Base-by-base conservation (phyloP, 1,284 basidiomycete genomes). In the Leccinum subatratum region DNA sequence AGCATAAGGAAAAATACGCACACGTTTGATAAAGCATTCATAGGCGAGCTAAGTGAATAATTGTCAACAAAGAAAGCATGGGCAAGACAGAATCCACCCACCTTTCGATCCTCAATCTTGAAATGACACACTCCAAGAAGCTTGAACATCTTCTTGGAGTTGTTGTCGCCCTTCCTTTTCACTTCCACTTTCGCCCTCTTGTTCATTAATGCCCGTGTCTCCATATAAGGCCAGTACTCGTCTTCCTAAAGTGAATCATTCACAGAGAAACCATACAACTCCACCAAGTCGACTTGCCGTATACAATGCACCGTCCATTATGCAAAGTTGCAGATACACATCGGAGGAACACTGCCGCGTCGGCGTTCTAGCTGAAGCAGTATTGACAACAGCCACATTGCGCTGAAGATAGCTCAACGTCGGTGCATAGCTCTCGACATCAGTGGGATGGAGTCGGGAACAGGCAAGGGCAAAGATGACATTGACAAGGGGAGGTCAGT, bases 121-220 rank as follows among this genome's bases (percentile, higher is more conserved):
- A 83, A 81, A 73, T 86, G 86, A 73, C 91, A 93, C 3, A 89
- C 85, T 0, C 85, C 92, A 25, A 95, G 79, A n/a, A 94, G 77
- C 76, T 95, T 92, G 69, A 84, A 86, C 34, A 92, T 89, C 86
- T 28, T 87, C 84, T 66, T 85, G 81, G 4, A 92, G 79, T 66
- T 85, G 82, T 62, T 68, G 79, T 86, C 88, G 91, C 0, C 78
- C 81, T 34, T 86, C 84, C 11, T 78, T 78, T 61, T 81, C 80
- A 66, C 80, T 77, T 28, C 73, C 78, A 7, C 66, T 71, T 11
- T 68, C 67, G n/a, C 37, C 48, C 1, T 59, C 63, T 71, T 62
- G 72, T 61, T 48, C 56, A 48, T 48, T 64, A 11, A 22, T 14
- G 5, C 18, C 20, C 28, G 12, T 11, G 18, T 37, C 22, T 30